Conservation (phyloP, 768 basidiomycete species). For the Macrolepiota dolichaula region DNA sequence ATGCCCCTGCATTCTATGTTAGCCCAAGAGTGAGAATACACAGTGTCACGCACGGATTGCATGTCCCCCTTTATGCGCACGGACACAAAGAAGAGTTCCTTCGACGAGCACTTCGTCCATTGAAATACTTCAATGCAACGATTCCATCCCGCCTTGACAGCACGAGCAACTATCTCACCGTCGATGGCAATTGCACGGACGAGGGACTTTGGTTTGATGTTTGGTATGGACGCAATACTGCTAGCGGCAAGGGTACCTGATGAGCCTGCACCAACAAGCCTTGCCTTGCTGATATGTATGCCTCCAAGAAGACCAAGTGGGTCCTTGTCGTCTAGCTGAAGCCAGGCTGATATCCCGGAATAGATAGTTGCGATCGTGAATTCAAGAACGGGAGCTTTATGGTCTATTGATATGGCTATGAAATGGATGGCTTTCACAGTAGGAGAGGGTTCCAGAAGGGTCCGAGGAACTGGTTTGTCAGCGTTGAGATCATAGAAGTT, state of each 20-base stretch:
- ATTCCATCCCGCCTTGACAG: background rate
- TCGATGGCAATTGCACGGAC: background rate
- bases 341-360: background rate
- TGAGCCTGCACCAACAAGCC: background rate
- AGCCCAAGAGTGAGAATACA: too few species aligned
- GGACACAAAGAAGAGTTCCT: background rate
- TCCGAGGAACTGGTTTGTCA: constrained; percentile 23
- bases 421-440: constrained; percentile 17
- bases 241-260: background rate
- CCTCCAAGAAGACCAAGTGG: background rate
- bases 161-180: background rate
- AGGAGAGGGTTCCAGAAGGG: constrained; percentile 27
- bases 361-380: background rate
- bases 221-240: background rate
- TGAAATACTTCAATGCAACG: background rate
- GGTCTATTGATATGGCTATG: constrained; percentile 2
- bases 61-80: background rate
- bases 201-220: background rate
- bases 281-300: background rate
- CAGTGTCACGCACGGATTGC: background rate
- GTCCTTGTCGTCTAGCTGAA: too few species aligned
- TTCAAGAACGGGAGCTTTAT: background rate
- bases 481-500: background rate
- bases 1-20: background rate
- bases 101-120: background rate